Evolutionary conservation across 208 protist genomes (phyloP).

Genomic region (Crithidia bombi): DNA sequence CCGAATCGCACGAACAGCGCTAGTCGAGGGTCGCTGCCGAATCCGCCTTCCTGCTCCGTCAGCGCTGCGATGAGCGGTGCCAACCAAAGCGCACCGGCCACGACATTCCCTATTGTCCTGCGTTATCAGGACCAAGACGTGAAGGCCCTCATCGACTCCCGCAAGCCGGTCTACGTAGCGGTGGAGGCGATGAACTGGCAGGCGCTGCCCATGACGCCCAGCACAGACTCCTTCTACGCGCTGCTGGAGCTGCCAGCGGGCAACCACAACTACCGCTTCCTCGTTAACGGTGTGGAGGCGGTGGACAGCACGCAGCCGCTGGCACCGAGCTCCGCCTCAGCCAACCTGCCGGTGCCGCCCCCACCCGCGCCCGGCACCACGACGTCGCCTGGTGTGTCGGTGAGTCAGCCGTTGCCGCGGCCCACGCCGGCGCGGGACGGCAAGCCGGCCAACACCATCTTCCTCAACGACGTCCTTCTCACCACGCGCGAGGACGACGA

Average conservation of each 20-base stretch:
- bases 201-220: conserved; percentile 79
- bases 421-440: conserved; percentile 46
- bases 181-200: conserved; percentile 80
- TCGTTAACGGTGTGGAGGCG: conserved; percentile 67
- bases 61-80: not conserved
- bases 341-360: conserved; percentile 22
- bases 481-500: conserved; percentile 83
- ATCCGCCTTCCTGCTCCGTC: conserved; percentile 13
- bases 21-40: conserved; percentile 15
- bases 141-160: conserved; percentile 42
- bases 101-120: conserved; percentile 78
- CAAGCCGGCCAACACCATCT: conserved; percentile 68
- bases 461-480: conserved; percentile 75
- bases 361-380: not conserved
- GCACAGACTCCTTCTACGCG: conserved; percentile 87
- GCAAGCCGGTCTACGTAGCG: conserved; percentile 51
- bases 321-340: conserved; percentile 23
- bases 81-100: not conserved
- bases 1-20: conserved; percentile 19
- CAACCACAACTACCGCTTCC: conserved; percentile 83
- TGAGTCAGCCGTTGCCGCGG: conserved; percentile 36
- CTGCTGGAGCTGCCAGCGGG: conserved; percentile 79
- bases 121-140: conserved; percentile 80
- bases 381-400: conserved; percentile 6
- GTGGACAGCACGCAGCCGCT: conserved; percentile 82